Evolutionary conservation across 176 grass and related monocot genomes (phyloP).

Genomic region (Elaeis guineensis): DNA sequence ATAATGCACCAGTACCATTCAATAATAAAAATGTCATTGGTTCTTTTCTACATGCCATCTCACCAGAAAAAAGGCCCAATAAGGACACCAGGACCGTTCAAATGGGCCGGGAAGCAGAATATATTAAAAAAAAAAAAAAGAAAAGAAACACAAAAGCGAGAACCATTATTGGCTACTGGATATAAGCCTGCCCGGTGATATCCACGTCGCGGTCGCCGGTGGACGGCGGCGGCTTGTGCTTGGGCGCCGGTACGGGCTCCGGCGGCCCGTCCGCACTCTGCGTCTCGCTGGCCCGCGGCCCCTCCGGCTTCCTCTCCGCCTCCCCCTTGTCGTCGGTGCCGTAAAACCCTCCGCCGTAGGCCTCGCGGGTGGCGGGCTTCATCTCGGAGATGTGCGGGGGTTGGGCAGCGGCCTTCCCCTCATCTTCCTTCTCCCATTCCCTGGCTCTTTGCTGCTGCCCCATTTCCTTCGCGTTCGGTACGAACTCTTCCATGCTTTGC

Average conservation of each 20-base stretch:
- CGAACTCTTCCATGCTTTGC: conserved; percentile 32
- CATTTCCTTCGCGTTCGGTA: conserved; percentile 30
- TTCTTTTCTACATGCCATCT: too few species aligned
- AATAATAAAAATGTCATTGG: too few species aligned
- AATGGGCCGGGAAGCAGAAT: too few species aligned
- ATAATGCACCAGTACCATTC: too few species aligned
- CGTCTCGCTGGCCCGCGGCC: conserved; percentile 37
- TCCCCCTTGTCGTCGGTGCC: conserved; percentile 9
- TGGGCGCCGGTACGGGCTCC: conserved; percentile 18
- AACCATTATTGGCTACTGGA: conserved; percentile 42
- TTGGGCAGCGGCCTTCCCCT: conserved; percentile 11
- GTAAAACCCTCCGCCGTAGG: conserved; percentile 82
- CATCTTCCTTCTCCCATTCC: conserved; percentile 15
- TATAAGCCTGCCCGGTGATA: conserved; percentile 75
- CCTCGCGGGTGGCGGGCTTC: conserved; percentile 66
- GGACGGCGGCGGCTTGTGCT: conserved; percentile 52
- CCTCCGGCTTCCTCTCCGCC: background rate
- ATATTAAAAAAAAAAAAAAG: too few species aligned
- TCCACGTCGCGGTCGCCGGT: conserved; percentile 80
- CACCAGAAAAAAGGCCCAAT: too few species aligned
- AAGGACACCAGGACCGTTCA: too few species aligned
- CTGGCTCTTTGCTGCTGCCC: conserved; percentile 19
- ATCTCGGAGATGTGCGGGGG: conserved; percentile 60
- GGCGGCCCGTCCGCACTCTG: conserved; percentile 65
- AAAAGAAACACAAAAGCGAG: too few species aligned